Conservation (phyloP, 441 rosid species). For the Rhodomyrtus psidioides region DNA sequence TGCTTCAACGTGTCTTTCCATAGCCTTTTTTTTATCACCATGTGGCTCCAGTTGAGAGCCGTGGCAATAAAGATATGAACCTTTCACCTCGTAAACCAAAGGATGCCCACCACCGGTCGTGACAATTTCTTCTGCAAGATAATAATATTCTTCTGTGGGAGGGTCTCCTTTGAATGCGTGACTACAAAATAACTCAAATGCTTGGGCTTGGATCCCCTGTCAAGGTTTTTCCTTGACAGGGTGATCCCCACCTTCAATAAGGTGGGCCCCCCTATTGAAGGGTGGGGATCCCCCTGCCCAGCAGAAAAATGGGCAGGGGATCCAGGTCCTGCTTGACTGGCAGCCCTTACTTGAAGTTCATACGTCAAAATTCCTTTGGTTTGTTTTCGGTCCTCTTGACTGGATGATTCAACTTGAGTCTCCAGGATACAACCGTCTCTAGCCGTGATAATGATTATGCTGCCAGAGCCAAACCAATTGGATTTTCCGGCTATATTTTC, state of each 20-base stretch:
- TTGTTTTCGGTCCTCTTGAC: not conserved
- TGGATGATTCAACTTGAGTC: rapidly evolving
- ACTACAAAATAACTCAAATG: no score
- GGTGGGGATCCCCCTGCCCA: no score
- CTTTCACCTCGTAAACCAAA: not conserved
- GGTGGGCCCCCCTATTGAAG: no score
- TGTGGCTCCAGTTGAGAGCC: rapidly evolving
- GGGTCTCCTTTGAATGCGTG: no score
- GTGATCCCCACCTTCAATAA: no score
- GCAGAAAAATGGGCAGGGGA: no score
- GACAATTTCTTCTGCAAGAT: no score
- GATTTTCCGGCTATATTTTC: not conserved
- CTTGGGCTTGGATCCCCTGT: no score
- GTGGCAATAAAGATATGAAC: not conserved
- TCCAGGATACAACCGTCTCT: rapidly evolving
- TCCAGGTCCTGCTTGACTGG: no score
- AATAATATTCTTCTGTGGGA: no score
- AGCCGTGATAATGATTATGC: not conserved
- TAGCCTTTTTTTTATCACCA: rapidly evolving
- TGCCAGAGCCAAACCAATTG: not conserved
- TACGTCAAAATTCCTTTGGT: not conserved
- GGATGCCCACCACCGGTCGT: not conserved
- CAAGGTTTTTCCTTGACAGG: no score
- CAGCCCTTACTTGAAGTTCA: rapidly evolving
- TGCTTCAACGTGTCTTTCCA: no score